phyloP scores from a whole-genome alignment of 441 rosid genomes.

The Adansonia rubrostipa region DNA sequence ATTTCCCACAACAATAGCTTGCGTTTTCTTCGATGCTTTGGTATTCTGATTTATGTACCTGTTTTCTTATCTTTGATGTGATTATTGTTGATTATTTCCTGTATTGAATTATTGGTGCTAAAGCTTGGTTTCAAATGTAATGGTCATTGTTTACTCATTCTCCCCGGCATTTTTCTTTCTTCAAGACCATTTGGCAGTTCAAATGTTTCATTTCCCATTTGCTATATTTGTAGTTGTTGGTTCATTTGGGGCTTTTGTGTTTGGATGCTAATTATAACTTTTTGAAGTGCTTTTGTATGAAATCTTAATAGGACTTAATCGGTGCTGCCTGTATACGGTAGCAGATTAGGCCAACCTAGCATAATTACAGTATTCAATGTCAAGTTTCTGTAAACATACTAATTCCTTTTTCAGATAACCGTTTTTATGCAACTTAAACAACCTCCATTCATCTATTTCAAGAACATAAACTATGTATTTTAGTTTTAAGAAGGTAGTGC shows the following conservation, averaged over 20 bases:
- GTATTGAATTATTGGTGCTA: not conserved
- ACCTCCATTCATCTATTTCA: not conserved
- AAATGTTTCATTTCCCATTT: not conserved
- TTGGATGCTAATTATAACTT: not conserved
- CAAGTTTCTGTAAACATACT: not conserved
- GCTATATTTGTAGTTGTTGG: not conserved
- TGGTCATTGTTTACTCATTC: slow-evolving; percentile 10
- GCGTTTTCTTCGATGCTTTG: not conserved
- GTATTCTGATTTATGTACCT: not conserved
- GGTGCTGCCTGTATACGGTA: not conserved
- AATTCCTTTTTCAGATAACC: not conserved
- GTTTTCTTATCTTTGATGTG: not conserved
- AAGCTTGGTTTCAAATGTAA: not conserved
- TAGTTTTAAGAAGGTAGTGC: not conserved
- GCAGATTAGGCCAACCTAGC: not conserved
- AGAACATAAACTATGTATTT: not conserved
- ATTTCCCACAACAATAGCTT: not conserved
- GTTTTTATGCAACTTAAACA: not conserved
- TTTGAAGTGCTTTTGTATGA: not conserved
- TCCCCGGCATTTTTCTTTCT: not conserved
- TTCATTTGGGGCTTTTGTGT: not conserved
- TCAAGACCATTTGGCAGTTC: not conserved
- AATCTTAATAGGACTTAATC: not conserved
- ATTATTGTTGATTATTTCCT: not conserved
- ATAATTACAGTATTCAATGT: not conserved